These are phyloP conservation scores for Myrmaecium sp. DNA, from an alignment of 2,329 filamentous ascomycete genomes.

Conservation along the genomic window DNA sequence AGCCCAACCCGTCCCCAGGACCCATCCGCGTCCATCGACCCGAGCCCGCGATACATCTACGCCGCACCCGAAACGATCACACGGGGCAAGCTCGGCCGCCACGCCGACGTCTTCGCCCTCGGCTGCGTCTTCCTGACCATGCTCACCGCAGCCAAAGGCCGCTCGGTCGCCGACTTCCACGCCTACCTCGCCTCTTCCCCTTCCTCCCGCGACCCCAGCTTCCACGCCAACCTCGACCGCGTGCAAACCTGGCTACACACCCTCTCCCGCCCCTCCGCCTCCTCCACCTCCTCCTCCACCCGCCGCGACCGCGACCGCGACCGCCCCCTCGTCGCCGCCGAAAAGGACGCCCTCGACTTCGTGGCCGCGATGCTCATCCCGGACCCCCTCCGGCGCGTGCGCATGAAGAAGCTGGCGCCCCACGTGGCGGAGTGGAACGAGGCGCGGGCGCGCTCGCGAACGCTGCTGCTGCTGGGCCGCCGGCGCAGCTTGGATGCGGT, in stretches of 20 bases:
- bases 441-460: no score
- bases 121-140: constrained; percentile 24
- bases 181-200: constrained; percentile 15
- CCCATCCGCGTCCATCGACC: constrained; percentile 15
- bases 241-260: constrained; percentile 10
- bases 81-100: constrained; percentile 11
- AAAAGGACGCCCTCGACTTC: constrained; percentile 16
- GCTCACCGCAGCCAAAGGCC: constrained; percentile 20
- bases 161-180: constrained; percentile 16
- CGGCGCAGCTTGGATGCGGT: constrained; percentile 19
- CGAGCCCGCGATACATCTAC: constrained; percentile 20
- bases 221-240: constrained; percentile 22
- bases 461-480: constrained; percentile 8
- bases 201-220: constrained; percentile 18
- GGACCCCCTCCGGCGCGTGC: constrained; percentile 17
- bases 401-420: constrained; percentile 12
- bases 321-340: constrained; percentile 8
- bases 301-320: constrained; percentile 1
- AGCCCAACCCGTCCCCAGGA: constrained; percentile 15
- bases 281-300: not conserved
- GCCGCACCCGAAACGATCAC: constrained; percentile 21
- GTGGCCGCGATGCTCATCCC: constrained; percentile 19
- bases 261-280: constrained; percentile 2
- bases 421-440: constrained; percentile 14
- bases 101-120: constrained; percentile 22